These are phyloP conservation scores for Naumovozyma dairenensis DNA, from an alignment of 805 yeast genomes.

Conservation along the genomic window DNA sequence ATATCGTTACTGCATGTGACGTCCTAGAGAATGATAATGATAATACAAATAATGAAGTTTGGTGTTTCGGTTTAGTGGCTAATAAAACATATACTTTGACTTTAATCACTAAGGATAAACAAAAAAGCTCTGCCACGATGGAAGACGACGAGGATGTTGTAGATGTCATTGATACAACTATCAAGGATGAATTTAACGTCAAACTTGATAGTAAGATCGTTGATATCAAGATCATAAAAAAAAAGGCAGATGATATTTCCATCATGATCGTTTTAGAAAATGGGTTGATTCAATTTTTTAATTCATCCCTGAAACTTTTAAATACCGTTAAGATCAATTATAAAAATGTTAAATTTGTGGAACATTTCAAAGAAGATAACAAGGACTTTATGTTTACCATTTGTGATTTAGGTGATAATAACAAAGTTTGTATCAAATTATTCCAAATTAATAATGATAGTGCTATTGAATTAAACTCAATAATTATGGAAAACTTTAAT, in stretches of 20 bases:
- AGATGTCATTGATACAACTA: conserved; percentile 2
- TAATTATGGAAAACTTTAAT: conserved; percentile 17
- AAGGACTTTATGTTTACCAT: conserved; percentile 14
- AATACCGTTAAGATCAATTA: conserved; percentile 18
- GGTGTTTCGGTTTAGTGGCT: conserved; percentile 19
- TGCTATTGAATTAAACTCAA: conserved; percentile 16
- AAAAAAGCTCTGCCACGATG: conserved; percentile 7
- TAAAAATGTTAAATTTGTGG: conserved; percentile 14
- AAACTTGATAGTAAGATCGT: conserved; percentile 13
- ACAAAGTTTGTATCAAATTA: conserved; percentile 18
- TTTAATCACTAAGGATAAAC: conserved; percentile 6
- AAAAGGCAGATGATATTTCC: conserved; percentile 4
- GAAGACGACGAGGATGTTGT: conserved; percentile 8
- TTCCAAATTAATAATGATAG: conserved; percentile 10
- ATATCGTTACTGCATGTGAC: conserved; percentile 26
- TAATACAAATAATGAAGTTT: conserved; percentile 12
- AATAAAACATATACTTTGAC: conserved; percentile 16
- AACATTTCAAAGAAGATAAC: conserved; percentile 15
- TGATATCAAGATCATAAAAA: conserved; percentile 12
- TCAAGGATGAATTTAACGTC: conserved; percentile 10
- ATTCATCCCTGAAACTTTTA: conserved; percentile 16
- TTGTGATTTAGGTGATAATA: conserved; percentile 13
- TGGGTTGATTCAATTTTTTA: conserved; percentile 25
- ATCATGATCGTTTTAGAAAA: conserved; percentile 20
- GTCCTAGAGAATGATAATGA: conserved; percentile 10